Evolutionary conservation across 2,329 filamentous ascomycete genomes (phyloP), one percentile per base, ranked within the genome.

Genomic region (Falciphora oryzae): DNA sequence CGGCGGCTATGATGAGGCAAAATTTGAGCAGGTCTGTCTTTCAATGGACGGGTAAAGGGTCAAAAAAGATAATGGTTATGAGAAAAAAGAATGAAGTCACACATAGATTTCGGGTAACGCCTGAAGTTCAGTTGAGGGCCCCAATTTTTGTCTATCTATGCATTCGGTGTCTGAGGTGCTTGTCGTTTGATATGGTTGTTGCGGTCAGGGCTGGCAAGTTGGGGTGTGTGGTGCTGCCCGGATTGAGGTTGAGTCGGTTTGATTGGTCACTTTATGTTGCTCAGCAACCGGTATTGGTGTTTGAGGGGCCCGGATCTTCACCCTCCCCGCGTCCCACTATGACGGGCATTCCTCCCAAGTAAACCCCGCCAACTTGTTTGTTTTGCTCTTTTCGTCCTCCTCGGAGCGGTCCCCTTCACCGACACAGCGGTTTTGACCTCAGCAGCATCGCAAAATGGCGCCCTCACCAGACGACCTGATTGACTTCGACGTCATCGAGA

Each of bases 401-500:
- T 29, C 18, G 27, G 13, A 58, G 25, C 29, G 4, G 14, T 28
- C 27, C 25, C 18, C 5, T 18, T 60, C 31, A 35, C 18, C 28
- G 10, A 35, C 58, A 16, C 31, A 27, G 22, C n/a, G 10, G 22
- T 8, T 53, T 53, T 10, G 44, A 11, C 22, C 22, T 11, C 22
- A n/a, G n/a, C n/a, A 31, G 6, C 58, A 31, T 62, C 63, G 44
- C 69, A 78, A 71, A 71, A 86, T 87, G 79, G 78, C 80, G 68
- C 70, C 71, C 53, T 11, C 44, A n/a, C 76, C 78, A 67, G 77
- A 78, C 66, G 85, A 89, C 69, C 76, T 86, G 56, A 86, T 89
- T 73, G 80, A 87, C 79, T 98, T 99, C 79, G 91, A 96, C 71
- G 85, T 97, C 68, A 97, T 99, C 78, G 95, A 99, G 79, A 87